Conservation (phyloP, 2,329 filamentous ascomycete species). For the Aspergillus ustus region DNA sequence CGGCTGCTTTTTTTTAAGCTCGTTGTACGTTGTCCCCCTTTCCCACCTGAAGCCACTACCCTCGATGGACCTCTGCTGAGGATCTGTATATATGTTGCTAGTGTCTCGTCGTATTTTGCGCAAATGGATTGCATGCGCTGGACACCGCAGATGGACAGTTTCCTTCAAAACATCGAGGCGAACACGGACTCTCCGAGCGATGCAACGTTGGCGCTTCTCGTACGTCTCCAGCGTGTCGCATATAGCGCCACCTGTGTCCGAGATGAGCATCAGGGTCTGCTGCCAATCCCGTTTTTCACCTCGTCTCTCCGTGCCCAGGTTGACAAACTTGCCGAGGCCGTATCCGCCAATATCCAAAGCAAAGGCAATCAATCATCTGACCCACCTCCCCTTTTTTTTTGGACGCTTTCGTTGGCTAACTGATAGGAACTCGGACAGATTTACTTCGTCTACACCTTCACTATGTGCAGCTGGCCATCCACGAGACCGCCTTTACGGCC, state of each 20-base stretch:
- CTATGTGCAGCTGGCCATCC: slow-evolving; percentile 2
- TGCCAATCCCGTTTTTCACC: not conserved
- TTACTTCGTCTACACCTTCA: not conserved
- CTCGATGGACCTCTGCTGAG: not conserved
- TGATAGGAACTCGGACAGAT: not conserved
- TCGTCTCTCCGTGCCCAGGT: not conserved
- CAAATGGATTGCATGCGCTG: slow-evolving; percentile 4
- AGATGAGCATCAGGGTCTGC: not conserved
- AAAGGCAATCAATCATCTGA: no score
- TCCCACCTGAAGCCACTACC: not conserved
- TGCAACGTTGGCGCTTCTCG: not conserved
- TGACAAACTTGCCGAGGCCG: not conserved
- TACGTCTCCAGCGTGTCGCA: not conserved
- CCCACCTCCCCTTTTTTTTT: no score
- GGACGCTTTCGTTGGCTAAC: no score
- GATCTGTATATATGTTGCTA: not conserved
- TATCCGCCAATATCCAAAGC: not conserved
- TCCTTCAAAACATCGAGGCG: not conserved
- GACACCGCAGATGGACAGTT: slow-evolving; percentile 1
- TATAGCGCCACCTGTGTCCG: not conserved
- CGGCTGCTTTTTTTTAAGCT: slow-evolving; percentile 3
- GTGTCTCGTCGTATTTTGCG: not conserved
- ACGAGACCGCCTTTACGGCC: not conserved
- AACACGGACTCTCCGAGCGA: not conserved
- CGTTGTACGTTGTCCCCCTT: not conserved